Evolutionary conservation across 2,329 filamentous ascomycete species (phyloP).

Genomic region (Ophiocordyceps camponoti-rufipedis): DNA sequence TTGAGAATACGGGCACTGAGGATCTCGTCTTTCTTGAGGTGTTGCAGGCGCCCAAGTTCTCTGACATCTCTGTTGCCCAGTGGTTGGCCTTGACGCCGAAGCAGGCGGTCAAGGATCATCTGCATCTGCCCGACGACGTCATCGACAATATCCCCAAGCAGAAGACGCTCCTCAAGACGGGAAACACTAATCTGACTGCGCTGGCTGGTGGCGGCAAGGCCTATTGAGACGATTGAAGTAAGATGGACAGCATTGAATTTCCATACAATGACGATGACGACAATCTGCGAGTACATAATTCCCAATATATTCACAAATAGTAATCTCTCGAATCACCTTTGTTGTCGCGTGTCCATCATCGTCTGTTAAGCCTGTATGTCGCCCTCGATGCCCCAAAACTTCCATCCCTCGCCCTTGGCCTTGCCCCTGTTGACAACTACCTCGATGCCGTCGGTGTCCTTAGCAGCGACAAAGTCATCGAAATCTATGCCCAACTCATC

Average conservation of each 20-base stretch:
- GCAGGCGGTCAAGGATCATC: constrained; percentile 39
- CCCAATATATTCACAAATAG: too few relatives aligned
- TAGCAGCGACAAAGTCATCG: constrained; percentile 63
- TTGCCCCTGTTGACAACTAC: constrained; percentile 57
- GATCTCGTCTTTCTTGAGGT: constrained; percentile 43
- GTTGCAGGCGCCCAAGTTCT: constrained; percentile 30
- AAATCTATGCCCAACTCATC: constrained; percentile 82
- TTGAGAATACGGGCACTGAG: constrained; percentile 41
- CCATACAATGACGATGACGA: too few relatives aligned
- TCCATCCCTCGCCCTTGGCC: constrained; percentile 63
- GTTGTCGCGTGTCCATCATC: too few relatives aligned
- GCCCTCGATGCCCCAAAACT: constrained; percentile 59
- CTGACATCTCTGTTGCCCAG: constrained; percentile 36
- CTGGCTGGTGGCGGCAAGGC: constrained; percentile 5
- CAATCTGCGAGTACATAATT: too few relatives aligned
- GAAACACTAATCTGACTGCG: constrained; percentile 18
- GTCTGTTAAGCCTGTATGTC: too few relatives aligned
- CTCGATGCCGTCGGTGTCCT: constrained; percentile 74
- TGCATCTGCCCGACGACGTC: constrained; percentile 20
- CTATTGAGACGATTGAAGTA: constrained; percentile 1
- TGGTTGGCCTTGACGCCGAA: constrained; percentile 39
- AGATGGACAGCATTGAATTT: too few relatives aligned
- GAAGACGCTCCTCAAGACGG: constrained; percentile 23
- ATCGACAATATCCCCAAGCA: constrained; percentile 19
- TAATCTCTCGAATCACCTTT: too few relatives aligned